Evolutionary conservation across 441 rosid genomes (phyloP), one percentile per base, ranked within the genome.

Genomic region (Flueggea neowawraea): DNA sequence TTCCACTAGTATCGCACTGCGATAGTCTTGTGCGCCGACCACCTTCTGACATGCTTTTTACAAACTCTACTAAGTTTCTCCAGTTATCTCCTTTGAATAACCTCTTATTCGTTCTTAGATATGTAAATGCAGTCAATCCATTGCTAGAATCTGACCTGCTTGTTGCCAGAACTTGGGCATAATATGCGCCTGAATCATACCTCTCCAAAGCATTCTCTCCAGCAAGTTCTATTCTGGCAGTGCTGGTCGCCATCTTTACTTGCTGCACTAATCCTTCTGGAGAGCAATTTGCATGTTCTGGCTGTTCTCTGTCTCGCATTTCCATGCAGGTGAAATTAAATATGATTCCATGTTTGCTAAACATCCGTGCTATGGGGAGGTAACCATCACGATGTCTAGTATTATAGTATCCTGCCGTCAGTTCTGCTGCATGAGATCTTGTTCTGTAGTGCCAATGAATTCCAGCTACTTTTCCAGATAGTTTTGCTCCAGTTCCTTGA

Each of bases 241-340:
- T 67, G 66, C 33, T 77, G 9, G 96, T 82, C 12, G 84, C 91
- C 66, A 60, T 80, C 82, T 90, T 83, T 51, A 87, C 91, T 71
- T 90, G 98, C 76, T 54, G 68, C 12, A 94, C 96, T 64, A 94
- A 77, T 47, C 90, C 96, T 82, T 94, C 95, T 0, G 98, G 97
- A 0, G 93, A 90, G 77, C 97, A 87, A 57, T 82, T 81, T 15
- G 93, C 93, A 53, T 78, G 54, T 32, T 69, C 82, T 0, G 96
- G 95, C 70, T 90, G 97, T 57, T 90, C 87, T 1, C 73, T 74
- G 57, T 94, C 98, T 75, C 78, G 83, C 97, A 88, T 90, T 64
- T 94, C 98, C 96, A 90, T 90, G 91, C 97, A 90, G 57, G 98
- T 93, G 84, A 93, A 93, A 80, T 90, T 93, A 31, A 87, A 65